Base-by-base conservation (phyloP, 202 grass and related monocot species). In the Elaeis oleifera region DNA sequence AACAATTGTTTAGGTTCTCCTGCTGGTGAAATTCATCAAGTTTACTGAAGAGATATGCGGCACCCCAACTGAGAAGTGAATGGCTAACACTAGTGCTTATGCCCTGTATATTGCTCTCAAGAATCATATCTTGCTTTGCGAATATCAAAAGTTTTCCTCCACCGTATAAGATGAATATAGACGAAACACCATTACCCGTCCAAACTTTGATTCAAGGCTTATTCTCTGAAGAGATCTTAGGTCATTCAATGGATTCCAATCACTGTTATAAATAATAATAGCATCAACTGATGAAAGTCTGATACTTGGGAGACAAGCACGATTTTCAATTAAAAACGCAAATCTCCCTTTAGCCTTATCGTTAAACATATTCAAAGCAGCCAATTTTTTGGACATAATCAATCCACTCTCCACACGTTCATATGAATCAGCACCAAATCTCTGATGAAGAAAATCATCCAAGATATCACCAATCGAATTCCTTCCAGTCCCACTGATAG, bases 161-260 rank as follows among this genome's bases (percentile, higher is more conserved):
- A 97, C 81, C 18, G 92, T 83, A 74, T 62, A 92, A 72, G 81
- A 78, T 1, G 88, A 84, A 71, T 89, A 97, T 5, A 97, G 26
- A 60, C 92, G 87, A 79, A 97, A 88, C 72, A 97, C 56, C 9
- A 72, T 62, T 58, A 92, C 64, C 15, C 18, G 66, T 23, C 78
- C 72, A 79, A 56, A 65, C 52, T 70, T 61, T 55, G 84, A 85
- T 75, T 92, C 76, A 59, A 97, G 79, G 56, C 54, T 97, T 65
- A 92, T 81, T 77, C 25, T 89, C 54, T 92, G 85, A 58, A 97
- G 79, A 60, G 56, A 67, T 68, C 82, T 84, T 54, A 85, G 74
- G 49, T 97, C 92, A 85, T 92, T 97, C 70, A 68, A 61, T 0
- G 92, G 88, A 78, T 89, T 97, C 92, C 84, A 92, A 67, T 92